These are phyloP conservation scores for Collybiopsis luxurians DNA, from an alignment of 768 basidiomycete species.

Conservation along the genomic window DNA sequence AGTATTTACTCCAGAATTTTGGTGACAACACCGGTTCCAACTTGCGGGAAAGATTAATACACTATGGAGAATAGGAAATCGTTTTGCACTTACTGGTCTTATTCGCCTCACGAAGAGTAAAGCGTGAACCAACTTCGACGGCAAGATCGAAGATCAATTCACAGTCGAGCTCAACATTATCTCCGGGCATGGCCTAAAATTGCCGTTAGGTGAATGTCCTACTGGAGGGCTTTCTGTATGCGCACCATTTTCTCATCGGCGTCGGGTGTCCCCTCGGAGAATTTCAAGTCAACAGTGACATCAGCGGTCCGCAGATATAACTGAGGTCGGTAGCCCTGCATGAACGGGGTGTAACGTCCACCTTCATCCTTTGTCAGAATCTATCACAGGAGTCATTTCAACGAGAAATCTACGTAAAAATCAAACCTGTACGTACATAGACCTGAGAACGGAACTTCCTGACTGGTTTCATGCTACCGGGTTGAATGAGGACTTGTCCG, in stretches of 20 bases:
- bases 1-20: conserved; percentile 57
- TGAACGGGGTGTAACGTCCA: conserved; percentile 89
- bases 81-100: conserved; percentile 70
- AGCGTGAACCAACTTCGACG: conserved; percentile 84
- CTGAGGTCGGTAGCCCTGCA: conserved; percentile 92
- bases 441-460: conserved; percentile 94
- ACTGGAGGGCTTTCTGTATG: no score
- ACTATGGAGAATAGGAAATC: not conserved
- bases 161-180: conserved; percentile 93
- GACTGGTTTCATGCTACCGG: conserved; percentile 90
- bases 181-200: conserved; percentile 89
- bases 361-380: conserved; percentile 86
- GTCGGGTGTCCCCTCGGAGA: conserved; percentile 82
- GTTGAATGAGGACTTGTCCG: conserved; percentile 87
- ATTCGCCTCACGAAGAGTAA: conserved; percentile 93
- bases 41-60: conserved; percentile 31
- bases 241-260: conserved; percentile 85
- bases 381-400: conserved; percentile 30
- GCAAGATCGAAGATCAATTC: conserved; percentile 83
- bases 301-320: conserved; percentile 96
- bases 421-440: conserved; percentile 50
- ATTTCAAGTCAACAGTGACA: conserved; percentile 79
- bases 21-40: conserved; percentile 93
- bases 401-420: not conserved
- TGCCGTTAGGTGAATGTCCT: not conserved